Evolutionary conservation across 2,329 filamentous ascomycete species (phyloP), one percentile per base, ranked within the genome.

Genomic region (Didymella pinodella): DNA sequence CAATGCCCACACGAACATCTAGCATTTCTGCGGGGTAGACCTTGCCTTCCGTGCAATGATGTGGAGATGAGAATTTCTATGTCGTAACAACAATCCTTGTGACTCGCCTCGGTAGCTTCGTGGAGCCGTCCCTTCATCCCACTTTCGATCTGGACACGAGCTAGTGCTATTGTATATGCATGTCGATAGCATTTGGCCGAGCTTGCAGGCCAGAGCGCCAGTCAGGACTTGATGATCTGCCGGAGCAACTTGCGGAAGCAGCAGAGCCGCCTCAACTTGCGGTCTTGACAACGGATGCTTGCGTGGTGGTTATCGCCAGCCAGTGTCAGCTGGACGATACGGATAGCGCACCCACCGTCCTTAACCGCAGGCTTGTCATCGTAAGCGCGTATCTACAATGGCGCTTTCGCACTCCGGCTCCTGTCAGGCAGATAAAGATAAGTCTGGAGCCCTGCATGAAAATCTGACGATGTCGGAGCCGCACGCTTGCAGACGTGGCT

Each of bases 401-500:
- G 46, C 47, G 18, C 41, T 49, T 47, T 29, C 50, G 20, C 18
- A 32, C 4, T 11, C 7, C 38, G 14, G 14, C 18, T 12, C 36
- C 7, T 49, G 16, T 7, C 31, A 49, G 48, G 28, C 34, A 46
- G 31, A 34, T 25, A 50, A 41, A 50, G 45, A 46, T 54, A 54
- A 44, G 56, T 51, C 40, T 54, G 45, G 46, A 50, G 50, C 56
- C 41, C 45, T 54, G 56, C 56, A 54, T 34, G 16, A 16, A 36
- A 3, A 43, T 20, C 50, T 45, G 10, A 60, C 57, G 51, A 60
- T 55, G 51, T 60, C 57, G 57, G 51, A 55, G 57, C 57, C 57
- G 57, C 57, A 60, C 48, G 44, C 52, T 55, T 45, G 57, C 59
- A 64, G 55, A 62, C 63, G 63, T 65, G 55, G 67, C 64, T 64